Evolutionary conservation across 495 filamentous ascomycete species (phyloP).

Genomic region (Aspergillus diversus): DNA sequence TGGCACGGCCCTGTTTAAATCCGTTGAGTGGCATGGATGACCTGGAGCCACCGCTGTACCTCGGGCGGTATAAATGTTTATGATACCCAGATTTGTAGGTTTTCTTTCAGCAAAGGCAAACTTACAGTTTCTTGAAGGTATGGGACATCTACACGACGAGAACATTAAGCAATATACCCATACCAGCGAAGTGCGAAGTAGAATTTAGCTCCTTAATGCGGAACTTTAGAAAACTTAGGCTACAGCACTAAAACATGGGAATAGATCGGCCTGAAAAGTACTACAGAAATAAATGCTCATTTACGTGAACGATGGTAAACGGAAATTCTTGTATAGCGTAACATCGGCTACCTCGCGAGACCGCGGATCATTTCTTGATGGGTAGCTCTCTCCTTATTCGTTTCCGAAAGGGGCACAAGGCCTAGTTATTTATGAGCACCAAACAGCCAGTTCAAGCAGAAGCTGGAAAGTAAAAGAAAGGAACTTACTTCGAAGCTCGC

Average conservation of each 20-base stretch:
- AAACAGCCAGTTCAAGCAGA: neutral
- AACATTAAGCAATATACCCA: too few species aligned
- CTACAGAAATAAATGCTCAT: neutral
- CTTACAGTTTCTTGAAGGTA: neutral
- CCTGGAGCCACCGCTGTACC: neutral
- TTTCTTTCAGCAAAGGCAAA: neutral
- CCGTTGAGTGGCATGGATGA: neutral
- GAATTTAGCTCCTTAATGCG: too few species aligned
- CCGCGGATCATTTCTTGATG: conserved; percentile 85
- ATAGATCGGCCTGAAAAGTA: neutral
- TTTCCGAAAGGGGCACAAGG: conserved; percentile 79
- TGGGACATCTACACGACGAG: too few species aligned
- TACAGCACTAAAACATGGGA: too few species aligned
- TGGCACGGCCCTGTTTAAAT: too few species aligned
- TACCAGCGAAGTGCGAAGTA: too few species aligned
- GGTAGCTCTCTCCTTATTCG: conserved; percentile 80
- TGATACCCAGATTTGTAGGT: conserved; percentile 39
- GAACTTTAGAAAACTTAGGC: too few species aligned
- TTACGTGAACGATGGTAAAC: neutral
- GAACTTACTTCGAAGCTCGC: conserved; percentile 82
- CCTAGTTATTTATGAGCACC: conserved; percentile 39
- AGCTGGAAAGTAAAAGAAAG: neutral
- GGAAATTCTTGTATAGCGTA: too few species aligned
- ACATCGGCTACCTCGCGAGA: conserved; percentile 42
- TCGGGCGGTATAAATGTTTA: conserved; percentile 13